A percentile compares a stretch with the other conserved stretches of the same genome.
Evolutionary conservation across 805 yeast species (phyloP).

Genomic region (Debaryomyces maramus): DNA sequence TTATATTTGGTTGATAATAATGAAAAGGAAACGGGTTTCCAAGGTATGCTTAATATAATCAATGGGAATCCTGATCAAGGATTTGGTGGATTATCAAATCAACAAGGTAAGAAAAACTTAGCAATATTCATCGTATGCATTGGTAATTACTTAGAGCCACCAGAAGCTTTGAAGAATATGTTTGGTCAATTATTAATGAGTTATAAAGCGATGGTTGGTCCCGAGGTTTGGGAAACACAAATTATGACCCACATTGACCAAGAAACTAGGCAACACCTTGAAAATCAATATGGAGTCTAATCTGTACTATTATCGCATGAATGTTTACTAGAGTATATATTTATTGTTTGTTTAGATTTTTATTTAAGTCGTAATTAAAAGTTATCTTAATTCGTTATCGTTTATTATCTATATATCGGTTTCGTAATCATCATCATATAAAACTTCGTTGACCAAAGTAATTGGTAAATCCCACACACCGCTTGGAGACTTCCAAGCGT

Average conservation of each 20-base stretch:
- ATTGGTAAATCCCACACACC: constrained; percentile 89
- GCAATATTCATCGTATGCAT: constrained; percentile 59
- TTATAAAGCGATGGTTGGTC: constrained; percentile 50
- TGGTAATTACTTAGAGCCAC: constrained; percentile 53
- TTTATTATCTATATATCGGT: too few relatives aligned
- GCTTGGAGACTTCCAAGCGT: constrained; percentile 61
- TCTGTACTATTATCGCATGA: background rate
- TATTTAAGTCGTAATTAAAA: background rate
- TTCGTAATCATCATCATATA: constrained; percentile 47
- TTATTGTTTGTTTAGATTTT: constrained; percentile 1
- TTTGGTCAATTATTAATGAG: constrained; percentile 48
- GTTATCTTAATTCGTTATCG: constrained; percentile 1
- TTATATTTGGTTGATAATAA: constrained; percentile 69
- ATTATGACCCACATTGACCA: constrained; percentile 32
- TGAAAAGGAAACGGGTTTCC: constrained; percentile 85
- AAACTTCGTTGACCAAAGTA: constrained; percentile 61
- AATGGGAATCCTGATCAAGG: constrained; percentile 63
- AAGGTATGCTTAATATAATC: constrained; percentile 76
- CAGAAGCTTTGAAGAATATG: constrained; percentile 41
- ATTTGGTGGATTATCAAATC: constrained; percentile 47
- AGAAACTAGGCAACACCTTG: constrained; percentile 25
- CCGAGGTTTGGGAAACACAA: constrained; percentile 31
- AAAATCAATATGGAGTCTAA: constrained; percentile 19
- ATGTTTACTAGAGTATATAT: constrained; percentile 6
- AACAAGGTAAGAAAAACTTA: constrained; percentile 47